These are phyloP conservation scores for Lepiota brunneoincarnata DNA, from an alignment of 768 basidiomycete genomes.

Conservation along the genomic window DNA sequence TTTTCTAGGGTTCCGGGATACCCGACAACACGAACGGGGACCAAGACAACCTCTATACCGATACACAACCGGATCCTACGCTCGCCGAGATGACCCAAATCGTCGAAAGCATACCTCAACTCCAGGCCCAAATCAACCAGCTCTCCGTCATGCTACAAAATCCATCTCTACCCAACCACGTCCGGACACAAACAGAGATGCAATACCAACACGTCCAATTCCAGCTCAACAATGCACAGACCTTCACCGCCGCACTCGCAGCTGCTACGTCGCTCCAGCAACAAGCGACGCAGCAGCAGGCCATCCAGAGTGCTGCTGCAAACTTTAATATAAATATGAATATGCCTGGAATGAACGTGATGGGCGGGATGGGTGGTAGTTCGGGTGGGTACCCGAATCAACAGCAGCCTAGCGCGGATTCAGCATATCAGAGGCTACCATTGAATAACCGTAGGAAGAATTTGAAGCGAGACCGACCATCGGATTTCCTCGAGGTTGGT, in stretches of 20 bases:
- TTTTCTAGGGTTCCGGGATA: constrained; percentile 13
- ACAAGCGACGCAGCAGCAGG: constrained; percentile 21
- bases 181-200: constrained; percentile 79
- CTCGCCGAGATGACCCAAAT: constrained; percentile 68
- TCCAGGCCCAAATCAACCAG: constrained; percentile 85
- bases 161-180: constrained; percentile 63
- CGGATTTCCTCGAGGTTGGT: constrained; percentile 79
- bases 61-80: constrained; percentile 60
- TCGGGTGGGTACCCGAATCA: constrained; percentile 1
- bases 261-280: constrained; percentile 52
- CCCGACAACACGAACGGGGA: constrained; percentile 21
- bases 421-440: constrained; percentile 84
- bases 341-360: constrained; percentile 23
- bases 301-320: constrained; percentile 8
- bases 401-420: constrained; percentile 72
- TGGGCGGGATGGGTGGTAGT: constrained; percentile 30
- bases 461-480: constrained; percentile 78
- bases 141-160: constrained; percentile 79
- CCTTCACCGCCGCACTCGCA: constrained; percentile 63
- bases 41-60: constrained; percentile 65
- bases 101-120: constrained; percentile 72
- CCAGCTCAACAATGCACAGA: constrained; percentile 77
- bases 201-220: constrained; percentile 80
- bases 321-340: constrained; percentile 24
- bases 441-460: constrained; percentile 78